Evolutionary conservation across 345 rosid species (phyloP).

Genomic region (Conringia planisiliqua): DNA sequence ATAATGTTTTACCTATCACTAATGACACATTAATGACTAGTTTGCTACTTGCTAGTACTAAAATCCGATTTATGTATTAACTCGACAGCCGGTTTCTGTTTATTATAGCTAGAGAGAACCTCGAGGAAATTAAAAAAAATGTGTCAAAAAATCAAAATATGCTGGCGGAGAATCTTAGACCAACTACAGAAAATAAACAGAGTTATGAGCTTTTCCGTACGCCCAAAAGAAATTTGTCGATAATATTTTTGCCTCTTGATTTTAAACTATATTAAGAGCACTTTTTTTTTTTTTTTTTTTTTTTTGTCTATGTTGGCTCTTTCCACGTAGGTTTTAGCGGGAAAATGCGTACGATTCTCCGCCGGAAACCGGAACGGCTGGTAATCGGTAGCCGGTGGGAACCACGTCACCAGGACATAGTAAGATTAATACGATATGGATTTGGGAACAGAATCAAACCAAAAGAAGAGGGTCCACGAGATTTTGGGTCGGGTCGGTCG

Average conservation of each 20-base stretch:
- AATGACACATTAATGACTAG: constrained; percentile 10
- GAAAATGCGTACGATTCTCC: constrained; percentile 30
- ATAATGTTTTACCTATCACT: constrained; percentile 16
- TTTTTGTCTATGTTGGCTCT: constrained; percentile 6
- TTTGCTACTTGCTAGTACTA: not conserved
- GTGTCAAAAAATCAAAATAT: not conserved
- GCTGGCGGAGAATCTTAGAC: constrained; percentile 10
- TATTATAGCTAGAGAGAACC: not conserved
- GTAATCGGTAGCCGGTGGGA: constrained; percentile 32
- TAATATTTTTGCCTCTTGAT: not conserved
- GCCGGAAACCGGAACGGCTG: constrained; percentile 1
- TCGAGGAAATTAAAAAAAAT: not conserved
- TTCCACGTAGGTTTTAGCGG: constrained; percentile 36
- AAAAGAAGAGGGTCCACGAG: constrained; percentile 27
- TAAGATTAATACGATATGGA: not conserved
- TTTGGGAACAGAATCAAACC: constrained; percentile 10
- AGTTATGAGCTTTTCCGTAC: constrained; percentile 3
- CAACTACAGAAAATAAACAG: not conserved
- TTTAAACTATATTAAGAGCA: not conserved
- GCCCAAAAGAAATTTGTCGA: not conserved
- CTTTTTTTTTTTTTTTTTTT: not conserved
- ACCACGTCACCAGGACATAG: constrained; percentile 30
- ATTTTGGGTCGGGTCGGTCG: constrained; percentile 22
- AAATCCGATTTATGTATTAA: not conserved
- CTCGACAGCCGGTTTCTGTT: not conserved